Conservation (phyloP, 495 filamentous ascomycete genomes). For the Margaritispora aquatica region DNA sequence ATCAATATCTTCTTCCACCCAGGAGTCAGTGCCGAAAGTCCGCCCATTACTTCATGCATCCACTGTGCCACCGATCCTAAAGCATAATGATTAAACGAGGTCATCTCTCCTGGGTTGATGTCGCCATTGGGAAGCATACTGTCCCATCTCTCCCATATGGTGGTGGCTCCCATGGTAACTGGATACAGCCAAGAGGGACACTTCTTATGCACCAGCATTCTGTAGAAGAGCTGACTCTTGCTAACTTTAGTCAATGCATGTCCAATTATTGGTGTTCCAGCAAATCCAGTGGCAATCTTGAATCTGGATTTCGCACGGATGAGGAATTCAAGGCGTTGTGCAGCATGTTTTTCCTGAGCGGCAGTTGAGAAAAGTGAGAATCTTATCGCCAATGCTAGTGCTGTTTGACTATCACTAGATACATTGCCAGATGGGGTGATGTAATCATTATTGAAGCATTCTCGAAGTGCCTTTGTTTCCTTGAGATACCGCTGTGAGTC, state of each 20-base stretch:
- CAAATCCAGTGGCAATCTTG: conserved; percentile 48
- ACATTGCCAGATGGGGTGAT: conserved; percentile 32
- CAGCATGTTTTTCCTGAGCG: conserved; percentile 19
- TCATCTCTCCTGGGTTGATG: conserved; percentile 48
- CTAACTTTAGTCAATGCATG: conserved; percentile 35
- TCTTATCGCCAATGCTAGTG: conserved; percentile 33
- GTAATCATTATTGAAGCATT: conserved; percentile 35
- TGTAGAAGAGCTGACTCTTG: conserved; percentile 26
- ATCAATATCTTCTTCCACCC: conserved; percentile 1
- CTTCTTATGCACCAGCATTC: conserved; percentile 18
- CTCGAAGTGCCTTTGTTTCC: conserved; percentile 23
- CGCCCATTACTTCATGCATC: conserved; percentile 3
- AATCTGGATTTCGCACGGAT: conserved; percentile 32
- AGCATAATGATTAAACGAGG: conserved; percentile 47
- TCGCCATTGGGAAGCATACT: conserved; percentile 41
- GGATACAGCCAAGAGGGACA: conserved; percentile 46
- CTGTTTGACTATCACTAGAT: conserved; percentile 43
- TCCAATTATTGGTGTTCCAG: conserved; percentile 43
- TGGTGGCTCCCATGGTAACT: conserved; percentile 41
- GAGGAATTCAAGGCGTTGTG: conserved; percentile 28
- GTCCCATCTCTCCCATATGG: conserved; percentile 51
- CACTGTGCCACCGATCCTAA: conserved; percentile 24
- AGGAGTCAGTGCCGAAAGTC: neutral
- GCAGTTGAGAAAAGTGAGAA: conserved; percentile 36
- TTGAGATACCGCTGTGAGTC: conserved; percentile 25